phyloP scores from a whole-genome alignment of 305 asterid species.

The Ilex paraguariensis region DNA sequence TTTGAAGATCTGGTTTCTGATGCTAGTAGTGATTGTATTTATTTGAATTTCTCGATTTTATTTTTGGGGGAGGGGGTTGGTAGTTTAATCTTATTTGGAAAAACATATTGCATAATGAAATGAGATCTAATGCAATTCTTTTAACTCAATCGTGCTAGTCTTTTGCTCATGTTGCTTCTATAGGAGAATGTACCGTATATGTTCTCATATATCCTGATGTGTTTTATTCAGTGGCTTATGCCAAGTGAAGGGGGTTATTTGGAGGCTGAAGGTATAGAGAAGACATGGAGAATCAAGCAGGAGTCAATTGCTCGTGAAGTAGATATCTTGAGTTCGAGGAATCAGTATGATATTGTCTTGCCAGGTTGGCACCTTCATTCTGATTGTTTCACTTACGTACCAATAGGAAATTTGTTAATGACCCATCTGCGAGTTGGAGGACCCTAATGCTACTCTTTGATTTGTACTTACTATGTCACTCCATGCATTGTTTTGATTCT shows the following conservation, averaged over 20 bases:
- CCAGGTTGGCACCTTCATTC: conserved; percentile 60
- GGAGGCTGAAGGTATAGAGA: conserved; percentile 84
- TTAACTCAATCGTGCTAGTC: not conserved
- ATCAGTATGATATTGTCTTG: conserved; percentile 78
- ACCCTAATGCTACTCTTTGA: conserved; percentile 1
- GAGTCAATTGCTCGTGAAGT: conserved; percentile 69
- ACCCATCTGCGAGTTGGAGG: not conserved
- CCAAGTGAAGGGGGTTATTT: conserved; percentile 79
- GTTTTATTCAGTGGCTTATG: conserved; percentile 61
- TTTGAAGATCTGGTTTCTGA: not conserved
- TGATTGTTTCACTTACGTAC: conserved; percentile 4
- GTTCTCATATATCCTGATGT: not conserved
- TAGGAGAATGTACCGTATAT: not conserved
- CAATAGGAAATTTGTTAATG: too few species aligned
- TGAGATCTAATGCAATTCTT: not conserved
- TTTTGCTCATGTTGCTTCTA: not conserved
- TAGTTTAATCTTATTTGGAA: not conserved
- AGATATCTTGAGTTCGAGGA: conserved; percentile 65
- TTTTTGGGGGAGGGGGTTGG: not conserved
- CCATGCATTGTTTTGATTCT: too few species aligned
- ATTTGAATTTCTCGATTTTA: not conserved
- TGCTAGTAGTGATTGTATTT: not conserved
- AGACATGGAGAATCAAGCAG: conserved; percentile 82
- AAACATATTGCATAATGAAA: not conserved
- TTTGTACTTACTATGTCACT: conserved; percentile 8